A percentile compares a stretch with the other conserved stretches of the same genome.
Evolutionary conservation across 305 asterid genomes (phyloP).

Genomic region (Fraxinus ornus): DNA sequence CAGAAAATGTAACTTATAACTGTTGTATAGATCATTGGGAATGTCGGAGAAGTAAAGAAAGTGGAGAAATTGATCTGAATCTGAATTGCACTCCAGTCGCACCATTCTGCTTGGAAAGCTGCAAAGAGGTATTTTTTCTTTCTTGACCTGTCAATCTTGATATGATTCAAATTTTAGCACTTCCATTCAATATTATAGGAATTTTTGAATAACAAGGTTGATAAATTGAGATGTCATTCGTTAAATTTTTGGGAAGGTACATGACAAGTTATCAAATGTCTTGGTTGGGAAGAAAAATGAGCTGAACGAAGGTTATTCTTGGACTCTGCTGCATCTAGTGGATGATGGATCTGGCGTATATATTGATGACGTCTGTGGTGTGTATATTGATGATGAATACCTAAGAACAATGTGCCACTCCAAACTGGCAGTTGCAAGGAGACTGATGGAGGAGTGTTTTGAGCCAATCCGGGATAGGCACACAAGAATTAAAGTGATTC

Average conservation of each 20-base stretch:
- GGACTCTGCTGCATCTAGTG: slow-evolving; percentile 50
- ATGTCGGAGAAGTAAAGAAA: slow-evolving; percentile 35
- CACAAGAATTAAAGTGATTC: slow-evolving; percentile 37
- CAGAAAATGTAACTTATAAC: neutral
- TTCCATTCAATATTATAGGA: neutral
- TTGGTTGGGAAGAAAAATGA: slow-evolving; percentile 37
- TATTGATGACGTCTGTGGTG: slow-evolving; percentile 25
- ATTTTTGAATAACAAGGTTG: neutral
- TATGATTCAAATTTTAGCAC: neutral
- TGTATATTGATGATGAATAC: slow-evolving; percentile 29
- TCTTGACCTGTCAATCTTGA: neutral
- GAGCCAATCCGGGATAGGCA: slow-evolving; percentile 42
- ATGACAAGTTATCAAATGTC: slow-evolving; percentile 30
- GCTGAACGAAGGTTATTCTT: slow-evolving; percentile 40
- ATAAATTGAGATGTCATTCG: neutral
- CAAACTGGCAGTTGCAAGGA: slow-evolving; percentile 52
- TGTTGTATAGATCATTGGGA: slow-evolving; percentile 49
- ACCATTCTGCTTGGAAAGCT: slow-evolving; percentile 42
- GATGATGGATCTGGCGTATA: slow-evolving; percentile 25
- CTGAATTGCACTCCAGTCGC: slow-evolving; percentile 23
- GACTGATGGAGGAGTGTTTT: slow-evolving; percentile 55
- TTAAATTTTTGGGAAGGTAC: slow-evolving; percentile 20
- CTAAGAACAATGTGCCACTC: slow-evolving; percentile 45
- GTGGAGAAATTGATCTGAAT: slow-evolving; percentile 36
- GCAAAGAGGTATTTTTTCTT: slow-evolving; percentile 42